A percentile compares a stretch with the other conserved stretches of the same genome.
These are phyloP conservation scores for Glaciozyma antarctica DNA, from an alignment of 768 basidiomycete species.

Conservation along the genomic window DNA sequence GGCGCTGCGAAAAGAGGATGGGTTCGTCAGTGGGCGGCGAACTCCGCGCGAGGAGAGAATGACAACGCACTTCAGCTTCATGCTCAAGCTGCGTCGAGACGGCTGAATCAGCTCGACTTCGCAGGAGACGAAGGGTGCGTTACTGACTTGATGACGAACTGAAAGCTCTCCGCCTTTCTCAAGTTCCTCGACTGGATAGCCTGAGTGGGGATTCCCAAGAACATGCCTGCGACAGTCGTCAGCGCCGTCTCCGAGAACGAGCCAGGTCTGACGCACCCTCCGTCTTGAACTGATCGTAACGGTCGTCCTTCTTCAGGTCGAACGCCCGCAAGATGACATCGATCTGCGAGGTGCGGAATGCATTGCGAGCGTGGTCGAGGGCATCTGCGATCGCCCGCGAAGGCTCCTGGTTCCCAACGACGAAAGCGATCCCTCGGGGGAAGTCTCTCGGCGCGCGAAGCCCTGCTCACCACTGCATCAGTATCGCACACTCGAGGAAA, in stretches of 20 bases:
- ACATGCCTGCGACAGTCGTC: background rate
- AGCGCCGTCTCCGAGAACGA: background rate
- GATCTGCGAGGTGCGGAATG: background rate
- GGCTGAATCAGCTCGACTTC: background rate
- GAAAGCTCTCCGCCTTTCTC: background rate
- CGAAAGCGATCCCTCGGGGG: too few species aligned
- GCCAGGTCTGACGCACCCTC: background rate
- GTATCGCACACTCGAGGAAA: too few species aligned
- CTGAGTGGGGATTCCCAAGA: conserved; percentile 11
- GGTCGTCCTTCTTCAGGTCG: background rate
- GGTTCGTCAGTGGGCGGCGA: too few species aligned
- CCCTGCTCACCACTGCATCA: too few species aligned
- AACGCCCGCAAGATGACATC: background rate
- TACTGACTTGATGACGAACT: conserved; percentile 14
- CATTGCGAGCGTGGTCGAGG: too few species aligned
- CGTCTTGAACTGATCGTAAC: background rate
- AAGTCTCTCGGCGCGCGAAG: too few species aligned
- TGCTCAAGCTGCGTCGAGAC: background rate
- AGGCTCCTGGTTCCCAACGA: too few species aligned
- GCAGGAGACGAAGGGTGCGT: background rate
- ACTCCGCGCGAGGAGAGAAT: too few species aligned
- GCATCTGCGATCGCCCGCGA: too few species aligned
- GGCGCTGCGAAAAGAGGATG: background rate
- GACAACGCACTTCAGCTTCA: background rate
- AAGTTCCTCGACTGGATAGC: background rate